Evolutionary conservation across 805 yeast genomes (phyloP).

Genomic region (Candida xiaguanensis): DNA sequence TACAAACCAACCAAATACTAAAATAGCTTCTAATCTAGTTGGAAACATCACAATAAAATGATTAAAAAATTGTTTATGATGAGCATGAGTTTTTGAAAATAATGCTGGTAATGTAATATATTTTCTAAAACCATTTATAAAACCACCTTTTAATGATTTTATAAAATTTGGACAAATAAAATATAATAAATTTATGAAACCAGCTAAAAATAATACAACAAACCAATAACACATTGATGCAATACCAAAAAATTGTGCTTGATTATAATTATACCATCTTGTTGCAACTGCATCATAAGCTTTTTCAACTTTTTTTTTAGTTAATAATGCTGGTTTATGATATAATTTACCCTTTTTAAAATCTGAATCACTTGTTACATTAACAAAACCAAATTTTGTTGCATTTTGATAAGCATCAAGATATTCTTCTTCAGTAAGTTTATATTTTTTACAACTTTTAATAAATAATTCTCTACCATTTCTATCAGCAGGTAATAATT

Average conservation of each 20-base stretch:
- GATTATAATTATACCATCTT: conserved; percentile 32
- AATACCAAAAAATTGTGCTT: conserved; percentile 36
- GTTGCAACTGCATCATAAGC: conserved; percentile 25
- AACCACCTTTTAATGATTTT: conserved; percentile 25
- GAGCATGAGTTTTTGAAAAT: conserved; percentile 14
- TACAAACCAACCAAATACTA: conserved; percentile 37
- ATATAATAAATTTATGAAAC: conserved; percentile 38
- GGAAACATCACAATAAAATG: conserved; percentile 37
- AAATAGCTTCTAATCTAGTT: conserved; percentile 47
- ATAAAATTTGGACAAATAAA: conserved; percentile 36
- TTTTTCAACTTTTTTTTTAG: conserved; percentile 21
- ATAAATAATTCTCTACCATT: conserved; percentile 22
- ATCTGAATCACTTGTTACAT: conserved; percentile 21
- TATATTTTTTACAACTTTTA: conserved; percentile 19
- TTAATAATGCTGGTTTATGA: conserved; percentile 34
- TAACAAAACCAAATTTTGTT: conserved; percentile 29
- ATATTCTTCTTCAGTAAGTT: conserved; percentile 28
- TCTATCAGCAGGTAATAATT: conserved; percentile 16
- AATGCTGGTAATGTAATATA: conserved; percentile 27
- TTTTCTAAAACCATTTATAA: conserved; percentile 20
- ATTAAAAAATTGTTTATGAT: conserved; percentile 11
- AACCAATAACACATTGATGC: conserved; percentile 50
- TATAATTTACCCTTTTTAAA: conserved; percentile 27
- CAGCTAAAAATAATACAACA: conserved; percentile 37
- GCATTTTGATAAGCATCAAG: conserved; percentile 40